Conservation (phyloP, 257 asterid genomes). For the Fraxinus excelsior region DNA sequence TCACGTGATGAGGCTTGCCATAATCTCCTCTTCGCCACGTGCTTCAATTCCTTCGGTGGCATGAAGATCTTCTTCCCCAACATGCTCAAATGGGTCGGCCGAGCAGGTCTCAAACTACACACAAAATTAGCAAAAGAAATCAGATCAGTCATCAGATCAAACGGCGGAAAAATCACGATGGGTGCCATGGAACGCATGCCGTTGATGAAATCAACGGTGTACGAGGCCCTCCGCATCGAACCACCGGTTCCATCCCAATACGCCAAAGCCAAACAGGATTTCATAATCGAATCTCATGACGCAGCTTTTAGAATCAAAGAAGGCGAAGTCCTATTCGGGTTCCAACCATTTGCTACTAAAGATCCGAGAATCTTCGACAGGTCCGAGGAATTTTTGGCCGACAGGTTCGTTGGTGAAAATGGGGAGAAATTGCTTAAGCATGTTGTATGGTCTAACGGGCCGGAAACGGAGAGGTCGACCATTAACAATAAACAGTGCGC, state of each 20-base stretch:
- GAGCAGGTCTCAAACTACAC: slow-evolving; percentile 67
- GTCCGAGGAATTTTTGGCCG: slow-evolving; percentile 71
- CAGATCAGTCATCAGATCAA: slow-evolving; percentile 49
- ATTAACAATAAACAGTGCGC: slow-evolving; percentile 76
- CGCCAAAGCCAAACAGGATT: slow-evolving; percentile 62
- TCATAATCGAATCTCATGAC: slow-evolving; percentile 71
- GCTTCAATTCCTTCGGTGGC: slow-evolving; percentile 87
- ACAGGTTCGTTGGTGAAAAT: slow-evolving; percentile 62
- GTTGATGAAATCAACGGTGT: slow-evolving; percentile 72
- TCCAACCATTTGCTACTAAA: slow-evolving; percentile 78
- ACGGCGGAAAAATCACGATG: slow-evolving; percentile 55
- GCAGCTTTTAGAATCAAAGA: slow-evolving; percentile 59
- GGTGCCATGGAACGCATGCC: slow-evolving; percentile 67
- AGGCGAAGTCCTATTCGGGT: slow-evolving; percentile 74
- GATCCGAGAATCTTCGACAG: slow-evolving; percentile 72
- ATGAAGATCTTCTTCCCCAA: slow-evolving; percentile 73
- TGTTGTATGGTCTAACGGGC: slow-evolving; percentile 87
- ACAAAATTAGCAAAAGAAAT: slow-evolving; percentile 56
- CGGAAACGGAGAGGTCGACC: slow-evolving; percentile 56
- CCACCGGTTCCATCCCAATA: slow-evolving; percentile 85
- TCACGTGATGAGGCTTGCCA: slow-evolving; percentile 81
- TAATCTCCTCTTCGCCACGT: slow-evolving; percentile 66
- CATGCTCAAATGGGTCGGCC: slow-evolving; percentile 70
- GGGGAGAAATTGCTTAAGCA: slow-evolving; percentile 68
- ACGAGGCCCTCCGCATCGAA: slow-evolving; percentile 69